A percentile compares a stretch with the other conserved stretches of the same genome.
phyloP scores from a whole-genome alignment of 257 asterid genomes.

The Solanum piurae region DNA sequence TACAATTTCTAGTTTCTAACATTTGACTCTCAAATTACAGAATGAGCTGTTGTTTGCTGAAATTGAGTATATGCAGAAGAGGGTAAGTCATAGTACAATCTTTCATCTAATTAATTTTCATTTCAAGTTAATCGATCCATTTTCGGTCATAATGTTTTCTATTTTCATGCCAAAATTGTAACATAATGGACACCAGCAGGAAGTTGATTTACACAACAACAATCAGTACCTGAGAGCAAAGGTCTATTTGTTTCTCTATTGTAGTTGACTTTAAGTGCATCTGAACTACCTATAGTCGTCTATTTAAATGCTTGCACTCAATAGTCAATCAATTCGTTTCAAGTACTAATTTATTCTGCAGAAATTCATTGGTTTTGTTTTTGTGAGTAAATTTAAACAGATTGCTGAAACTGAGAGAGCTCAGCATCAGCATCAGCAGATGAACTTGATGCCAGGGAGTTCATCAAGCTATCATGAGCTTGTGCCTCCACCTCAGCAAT shows the following conservation, averaged over 20 bases:
- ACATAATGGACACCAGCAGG: slow-evolving; percentile 40
- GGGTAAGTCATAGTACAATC: slow-evolving; percentile 39
- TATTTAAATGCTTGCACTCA: background rate
- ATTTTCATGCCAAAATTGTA: background rate
- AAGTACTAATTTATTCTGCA: background rate
- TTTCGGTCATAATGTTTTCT: slow-evolving; percentile 6
- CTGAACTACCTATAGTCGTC: background rate
- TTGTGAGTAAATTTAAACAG: slow-evolving; percentile 3
- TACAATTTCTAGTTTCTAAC: background rate
- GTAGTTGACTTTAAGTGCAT: background rate
- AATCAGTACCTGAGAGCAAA: slow-evolving; percentile 86
- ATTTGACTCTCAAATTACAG: slow-evolving; percentile 22
- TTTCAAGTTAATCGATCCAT: background rate
- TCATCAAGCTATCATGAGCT: slow-evolving; percentile 38
- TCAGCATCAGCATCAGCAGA: slow-evolving; percentile 22
- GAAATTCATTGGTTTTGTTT: background rate
- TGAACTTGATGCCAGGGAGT: slow-evolving; percentile 77
- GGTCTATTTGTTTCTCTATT: slow-evolving; percentile 29
- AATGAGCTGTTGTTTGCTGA: slow-evolving; percentile 87
- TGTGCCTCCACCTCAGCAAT: slow-evolving; percentile 43
- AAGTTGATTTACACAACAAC: slow-evolving; percentile 70
- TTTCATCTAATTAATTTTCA: background rate
- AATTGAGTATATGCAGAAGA: slow-evolving; percentile 83
- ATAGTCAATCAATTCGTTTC: background rate
- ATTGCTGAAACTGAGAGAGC: slow-evolving; percentile 79